A percentile compares a stretch with the other conserved stretches of the same genome.
Evolutionary conservation across 208 protist genomes (phyloP).

Genomic region (Jaenimonas drosophilae): DNA sequence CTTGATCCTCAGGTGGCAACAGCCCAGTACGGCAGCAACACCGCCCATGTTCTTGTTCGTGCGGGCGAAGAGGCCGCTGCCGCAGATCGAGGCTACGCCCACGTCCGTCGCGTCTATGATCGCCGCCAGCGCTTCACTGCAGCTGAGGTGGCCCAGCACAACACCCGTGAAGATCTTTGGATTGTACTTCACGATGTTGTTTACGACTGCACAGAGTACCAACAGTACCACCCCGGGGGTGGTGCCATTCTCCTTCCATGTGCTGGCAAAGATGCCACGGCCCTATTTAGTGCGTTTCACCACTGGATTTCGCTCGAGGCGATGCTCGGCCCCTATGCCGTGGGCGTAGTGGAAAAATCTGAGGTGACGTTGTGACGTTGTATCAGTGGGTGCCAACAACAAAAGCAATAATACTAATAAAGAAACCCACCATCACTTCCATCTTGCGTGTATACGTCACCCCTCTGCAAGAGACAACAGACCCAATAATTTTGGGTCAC

Average conservation of each 20-base stretch:
- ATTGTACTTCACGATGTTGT: slow-evolving; percentile 60
- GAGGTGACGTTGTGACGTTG: too few relatives aligned
- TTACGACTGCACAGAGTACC: slow-evolving; percentile 71
- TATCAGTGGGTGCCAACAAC: neutral
- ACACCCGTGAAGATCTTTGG: slow-evolving; percentile 54
- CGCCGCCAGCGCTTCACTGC: slow-evolving; percentile 21
- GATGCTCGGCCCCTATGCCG: slow-evolving; percentile 40
- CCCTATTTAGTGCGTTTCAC: slow-evolving; percentile 55
- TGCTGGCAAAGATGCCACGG: slow-evolving; percentile 59
- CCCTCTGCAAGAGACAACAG: too few relatives aligned
- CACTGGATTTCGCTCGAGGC: slow-evolving; percentile 57
- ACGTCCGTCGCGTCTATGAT: neutral
- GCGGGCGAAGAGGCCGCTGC: neutral
- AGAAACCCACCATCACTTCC: neutral
- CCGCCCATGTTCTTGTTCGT: neutral
- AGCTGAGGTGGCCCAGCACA: slow-evolving; percentile 46
- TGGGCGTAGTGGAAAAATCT: slow-evolving; percentile 16
- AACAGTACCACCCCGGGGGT: slow-evolving; percentile 62
- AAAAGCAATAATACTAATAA: slow-evolving; percentile 2
- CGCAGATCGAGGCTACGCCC: neutral
- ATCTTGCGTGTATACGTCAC: slow-evolving; percentile 2
- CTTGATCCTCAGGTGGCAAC: neutral
- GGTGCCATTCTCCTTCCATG: slow-evolving; percentile 36
- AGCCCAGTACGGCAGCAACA: neutral
- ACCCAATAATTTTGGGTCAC: too few relatives aligned